Evolutionary conservation across 768 basidiomycete species (phyloP).

Genomic region (Pilatotrama ljubarskyi): DNA sequence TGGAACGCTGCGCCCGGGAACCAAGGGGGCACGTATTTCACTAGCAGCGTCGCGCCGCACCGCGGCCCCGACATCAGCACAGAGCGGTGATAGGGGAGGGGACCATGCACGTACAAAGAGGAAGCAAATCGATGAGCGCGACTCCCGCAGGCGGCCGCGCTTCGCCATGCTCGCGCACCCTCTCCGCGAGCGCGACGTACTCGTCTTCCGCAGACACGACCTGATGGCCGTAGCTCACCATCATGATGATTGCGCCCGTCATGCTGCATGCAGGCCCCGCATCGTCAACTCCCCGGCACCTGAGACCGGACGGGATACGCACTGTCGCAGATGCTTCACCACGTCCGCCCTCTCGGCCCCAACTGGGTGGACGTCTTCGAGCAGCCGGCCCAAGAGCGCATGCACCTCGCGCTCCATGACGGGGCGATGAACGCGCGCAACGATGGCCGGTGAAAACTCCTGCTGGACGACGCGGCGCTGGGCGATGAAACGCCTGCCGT

Average conservation of each 20-base stretch:
- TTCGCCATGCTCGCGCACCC: neutral
- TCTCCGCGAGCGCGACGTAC: constrained; percentile 18
- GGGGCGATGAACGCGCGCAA: too few relatives aligned
- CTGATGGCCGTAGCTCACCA: constrained; percentile 21
- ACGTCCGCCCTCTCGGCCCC: too few relatives aligned
- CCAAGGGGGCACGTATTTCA: constrained; percentile 21
- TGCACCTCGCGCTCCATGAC: too few relatives aligned
- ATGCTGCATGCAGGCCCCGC: neutral
- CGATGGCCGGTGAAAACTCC: too few relatives aligned
- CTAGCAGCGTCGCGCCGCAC: too few relatives aligned
- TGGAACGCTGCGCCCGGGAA: constrained; percentile 21
- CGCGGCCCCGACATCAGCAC: too few relatives aligned
- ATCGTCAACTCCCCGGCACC: too few relatives aligned
- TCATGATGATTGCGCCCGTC: constrained; percentile 15
- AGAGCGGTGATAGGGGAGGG: too few relatives aligned
- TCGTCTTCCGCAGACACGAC: constrained; percentile 12
- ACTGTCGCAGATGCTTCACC: too few relatives aligned
- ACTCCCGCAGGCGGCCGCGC: neutral
- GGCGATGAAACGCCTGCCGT: neutral
- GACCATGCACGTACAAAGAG: neutral
- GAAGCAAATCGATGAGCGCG: neutral
- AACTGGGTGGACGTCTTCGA: neutral
- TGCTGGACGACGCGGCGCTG: constrained; percentile 7
- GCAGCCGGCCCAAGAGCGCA: too few relatives aligned
- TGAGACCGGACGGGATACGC: too few relatives aligned